Conservation (phyloP, 2,329 filamentous ascomycete species). For the Septoria petroselini region DNA sequence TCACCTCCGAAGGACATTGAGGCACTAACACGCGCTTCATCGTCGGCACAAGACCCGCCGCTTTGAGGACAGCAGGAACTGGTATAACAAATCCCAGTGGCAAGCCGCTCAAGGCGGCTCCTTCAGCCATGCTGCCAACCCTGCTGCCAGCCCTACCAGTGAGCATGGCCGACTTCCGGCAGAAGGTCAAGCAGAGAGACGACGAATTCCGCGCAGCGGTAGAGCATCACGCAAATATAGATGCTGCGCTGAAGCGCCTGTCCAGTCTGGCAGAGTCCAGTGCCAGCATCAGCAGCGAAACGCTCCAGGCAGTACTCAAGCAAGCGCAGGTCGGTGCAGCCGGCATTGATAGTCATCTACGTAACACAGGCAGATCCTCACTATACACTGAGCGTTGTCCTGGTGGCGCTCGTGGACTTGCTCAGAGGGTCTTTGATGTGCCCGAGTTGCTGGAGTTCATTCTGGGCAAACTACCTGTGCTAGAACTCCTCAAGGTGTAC, state of each 20-base stretch:
- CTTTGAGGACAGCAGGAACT: no score
- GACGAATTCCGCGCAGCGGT: slow-evolving; percentile 7
- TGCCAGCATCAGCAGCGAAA: neutral
- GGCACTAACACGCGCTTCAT: no score
- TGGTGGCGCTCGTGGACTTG: slow-evolving; percentile 1
- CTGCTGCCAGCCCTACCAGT: no score
- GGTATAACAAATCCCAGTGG: no score
- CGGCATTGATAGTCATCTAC: slow-evolving; percentile 8
- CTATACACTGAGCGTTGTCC: slow-evolving; percentile 11
- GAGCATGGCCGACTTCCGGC: slow-evolving; percentile 2
- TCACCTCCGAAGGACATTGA: no score
- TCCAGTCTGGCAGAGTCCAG: neutral
- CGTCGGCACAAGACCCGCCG: no score
- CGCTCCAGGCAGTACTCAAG: neutral
- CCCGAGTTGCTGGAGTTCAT: slow-evolving; percentile 10
- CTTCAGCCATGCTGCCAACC: no score
- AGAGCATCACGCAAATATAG: neutral
- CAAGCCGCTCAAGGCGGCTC: no score
- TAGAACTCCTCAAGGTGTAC: slow-evolving; percentile 10
- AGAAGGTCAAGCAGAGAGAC: slow-evolving; percentile 10
- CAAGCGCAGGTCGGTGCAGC: slow-evolving; percentile 1
- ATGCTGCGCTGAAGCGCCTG: neutral
- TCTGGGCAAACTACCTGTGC: slow-evolving; percentile 9
- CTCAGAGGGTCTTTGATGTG: slow-evolving; percentile 9
- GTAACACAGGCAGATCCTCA: neutral